Base-by-base conservation (phyloP, 2,329 filamentous ascomycete species). In the Colletotrichum tabaci region DNA sequence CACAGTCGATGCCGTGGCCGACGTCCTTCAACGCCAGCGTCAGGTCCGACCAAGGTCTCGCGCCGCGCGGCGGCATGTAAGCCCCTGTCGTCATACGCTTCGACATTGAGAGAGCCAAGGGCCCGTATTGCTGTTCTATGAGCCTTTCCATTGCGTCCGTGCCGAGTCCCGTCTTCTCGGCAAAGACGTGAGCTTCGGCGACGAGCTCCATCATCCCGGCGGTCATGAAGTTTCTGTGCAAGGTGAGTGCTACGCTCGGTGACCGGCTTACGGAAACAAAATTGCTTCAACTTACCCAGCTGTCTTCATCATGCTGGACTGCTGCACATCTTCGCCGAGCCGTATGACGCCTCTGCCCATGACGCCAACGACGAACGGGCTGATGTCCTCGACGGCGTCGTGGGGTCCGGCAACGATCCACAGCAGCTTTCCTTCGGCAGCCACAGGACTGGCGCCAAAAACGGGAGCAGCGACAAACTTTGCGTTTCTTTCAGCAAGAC, bases 11-110 rank as follows among this genome's bases (percentile, higher is more conserved):
- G 0, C 85, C 87, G 74, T 87, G 84, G 0, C 83, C 82, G 0
- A 88, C 86, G 74, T 89, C 87, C 69, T 89, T 88, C 9, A 88
- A 80, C 0, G 85, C 87, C 4, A 89, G 77, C 26, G 83, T 81
- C 3, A 89, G 69, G 47, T 85, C 86, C 0, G 85, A 88, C 80
- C 81, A 84, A 2, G 86, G 86, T 38, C 79, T 75, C 35, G 82
- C 75, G 0, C 75, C 82, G 7, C 62, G 66, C 0, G 75, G 75
- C 1, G 82, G 83, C 72, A 80, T 77, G 61, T 84, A 84, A 10
- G 81, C 80, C 3, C 82, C 82, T 0, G 79, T 79, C 0, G 81
- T 84, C 30, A 84, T 75, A 0, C 82, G 74, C 47, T 78, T 77
- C 1, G 82, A 84, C 76, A 83, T 82, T 2, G 77, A 78, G 0